A percentile compares a stretch with the other conserved stretches of the same genome.
Conservation (phyloP, 805 yeast species). For the Pichia membranifaciens region DNA sequence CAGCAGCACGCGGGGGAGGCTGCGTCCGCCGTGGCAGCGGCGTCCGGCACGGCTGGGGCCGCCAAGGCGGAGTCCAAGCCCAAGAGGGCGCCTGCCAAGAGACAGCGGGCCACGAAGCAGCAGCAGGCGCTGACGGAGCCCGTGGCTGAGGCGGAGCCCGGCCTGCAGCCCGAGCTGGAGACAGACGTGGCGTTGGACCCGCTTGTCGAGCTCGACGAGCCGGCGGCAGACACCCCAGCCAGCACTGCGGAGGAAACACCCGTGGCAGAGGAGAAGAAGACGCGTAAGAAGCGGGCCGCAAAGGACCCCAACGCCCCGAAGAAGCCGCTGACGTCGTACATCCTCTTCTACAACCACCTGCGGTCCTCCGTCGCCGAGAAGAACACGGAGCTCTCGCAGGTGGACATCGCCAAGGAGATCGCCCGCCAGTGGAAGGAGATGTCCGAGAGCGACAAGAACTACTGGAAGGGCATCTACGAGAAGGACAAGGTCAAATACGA, state of each 20-base stretch:
- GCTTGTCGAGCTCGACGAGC: not conserved
- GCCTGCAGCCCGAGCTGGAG: no score
- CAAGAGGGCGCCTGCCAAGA: not conserved
- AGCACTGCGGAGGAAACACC: not conserved
- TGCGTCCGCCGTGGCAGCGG: constrained; percentile 9
- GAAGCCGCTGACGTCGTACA: constrained; percentile 86
- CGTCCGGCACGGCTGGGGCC: not conserved
- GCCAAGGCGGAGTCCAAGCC: not conserved
- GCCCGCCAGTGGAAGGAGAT: constrained; percentile 75
- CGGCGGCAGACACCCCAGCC: not conserved
- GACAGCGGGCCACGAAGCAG: not conserved
- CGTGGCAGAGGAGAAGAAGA: constrained; percentile 27
- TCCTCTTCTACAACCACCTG: constrained; percentile 67
- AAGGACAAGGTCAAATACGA: constrained; percentile 36
- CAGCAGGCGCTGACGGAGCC: no score
- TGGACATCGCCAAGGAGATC: constrained; percentile 74
- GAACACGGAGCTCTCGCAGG: constrained; percentile 64
- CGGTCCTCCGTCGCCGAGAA: constrained; percentile 69
- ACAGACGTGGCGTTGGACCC: no score
- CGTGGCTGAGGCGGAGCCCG: no score
- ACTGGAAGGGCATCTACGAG: constrained; percentile 60
- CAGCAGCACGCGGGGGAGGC: constrained; percentile 21
- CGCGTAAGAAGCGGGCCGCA: constrained; percentile 45
- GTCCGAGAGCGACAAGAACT: constrained; percentile 60
- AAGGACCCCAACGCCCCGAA: constrained; percentile 93